Conservation (phyloP, 169 alveolate species). For the Cryptosporidium parvum region DNA sequence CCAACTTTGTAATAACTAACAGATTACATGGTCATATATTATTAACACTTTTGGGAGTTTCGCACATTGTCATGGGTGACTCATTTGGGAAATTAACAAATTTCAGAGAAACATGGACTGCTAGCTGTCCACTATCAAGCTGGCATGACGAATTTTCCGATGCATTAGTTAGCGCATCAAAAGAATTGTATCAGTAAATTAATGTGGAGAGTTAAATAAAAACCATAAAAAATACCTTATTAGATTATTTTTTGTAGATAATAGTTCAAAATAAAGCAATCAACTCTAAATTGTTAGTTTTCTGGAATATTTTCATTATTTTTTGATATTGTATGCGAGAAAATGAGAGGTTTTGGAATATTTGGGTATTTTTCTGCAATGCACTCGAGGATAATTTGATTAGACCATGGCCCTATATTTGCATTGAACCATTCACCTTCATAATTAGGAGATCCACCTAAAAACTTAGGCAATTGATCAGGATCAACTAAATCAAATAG, state of each 20-base stretch:
- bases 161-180: conserved; percentile 38
- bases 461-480: conserved; percentile 82
- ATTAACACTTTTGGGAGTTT: conserved; percentile 31
- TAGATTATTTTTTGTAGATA: neutral
- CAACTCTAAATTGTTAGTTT: conserved; percentile 6
- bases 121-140: conserved; percentile 31
- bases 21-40: conserved; percentile 73
- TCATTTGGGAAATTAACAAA: conserved; percentile 48
- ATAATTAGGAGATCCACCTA: conserved; percentile 80
- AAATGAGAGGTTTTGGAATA: conserved; percentile 41
- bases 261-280: neutral
- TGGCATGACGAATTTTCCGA: conserved; percentile 72
- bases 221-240: neutral
- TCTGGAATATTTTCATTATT: conserved; percentile 42
- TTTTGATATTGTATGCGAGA: conserved; percentile 22
- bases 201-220: neutral
- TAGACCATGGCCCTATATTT: conserved; percentile 69
- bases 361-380: conserved; percentile 71
- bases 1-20: conserved; percentile 57
- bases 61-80: conserved; percentile 65
- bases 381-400: conserved; percentile 19
- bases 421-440: conserved; percentile 72
- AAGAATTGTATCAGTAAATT: conserved; percentile 11
- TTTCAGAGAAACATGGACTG: conserved; percentile 74
- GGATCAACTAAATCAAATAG: conserved; percentile 79